Evolutionary conservation across 306 rosid genomes (phyloP).

Genomic region (Nissolia schottii): DNA sequence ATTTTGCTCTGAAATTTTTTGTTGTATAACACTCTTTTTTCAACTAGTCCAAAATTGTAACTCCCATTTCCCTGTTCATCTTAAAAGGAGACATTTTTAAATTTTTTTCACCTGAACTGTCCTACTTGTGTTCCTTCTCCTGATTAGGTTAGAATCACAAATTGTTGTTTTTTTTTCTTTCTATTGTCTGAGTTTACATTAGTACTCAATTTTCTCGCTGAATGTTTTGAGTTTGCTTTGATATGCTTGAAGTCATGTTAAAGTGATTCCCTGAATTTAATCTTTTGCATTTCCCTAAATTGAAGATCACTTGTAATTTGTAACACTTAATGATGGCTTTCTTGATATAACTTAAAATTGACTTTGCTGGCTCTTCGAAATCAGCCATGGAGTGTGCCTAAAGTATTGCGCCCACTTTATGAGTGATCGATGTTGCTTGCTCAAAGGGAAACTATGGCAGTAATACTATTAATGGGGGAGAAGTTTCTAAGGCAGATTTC

Average conservation of each 20-base stretch:
- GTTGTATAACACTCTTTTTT: not conserved
- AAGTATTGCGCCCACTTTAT: slow-evolving; percentile 89
- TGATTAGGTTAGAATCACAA: not conserved
- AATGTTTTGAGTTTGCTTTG: not conserved
- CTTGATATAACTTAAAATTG: slow-evolving; percentile 16
- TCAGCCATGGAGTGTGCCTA: slow-evolving; percentile 97
- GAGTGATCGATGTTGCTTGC: slow-evolving; percentile 90
- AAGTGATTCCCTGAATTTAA: too few species aligned
- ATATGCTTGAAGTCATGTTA: too few species aligned
- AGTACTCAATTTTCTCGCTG: not conserved
- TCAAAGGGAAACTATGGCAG: slow-evolving; percentile 91
- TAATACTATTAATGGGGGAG: slow-evolving; percentile 47
- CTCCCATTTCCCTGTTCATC: not conserved
- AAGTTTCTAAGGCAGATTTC: slow-evolving; percentile 75
- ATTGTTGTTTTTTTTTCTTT: too few species aligned
- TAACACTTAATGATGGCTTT: too few species aligned
- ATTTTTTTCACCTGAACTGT: not conserved
- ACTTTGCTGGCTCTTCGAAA: slow-evolving; percentile 22
- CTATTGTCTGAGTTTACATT: not conserved
- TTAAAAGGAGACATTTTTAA: not conserved
- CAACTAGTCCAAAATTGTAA: not conserved
- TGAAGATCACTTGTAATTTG: too few species aligned
- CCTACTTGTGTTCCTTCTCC: not conserved
- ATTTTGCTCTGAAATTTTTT: not conserved
- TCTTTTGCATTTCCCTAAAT: too few species aligned